Base-by-base conservation (phyloP, 257 asterid genomes). In the Ocimum tenuiflorum region DNA sequence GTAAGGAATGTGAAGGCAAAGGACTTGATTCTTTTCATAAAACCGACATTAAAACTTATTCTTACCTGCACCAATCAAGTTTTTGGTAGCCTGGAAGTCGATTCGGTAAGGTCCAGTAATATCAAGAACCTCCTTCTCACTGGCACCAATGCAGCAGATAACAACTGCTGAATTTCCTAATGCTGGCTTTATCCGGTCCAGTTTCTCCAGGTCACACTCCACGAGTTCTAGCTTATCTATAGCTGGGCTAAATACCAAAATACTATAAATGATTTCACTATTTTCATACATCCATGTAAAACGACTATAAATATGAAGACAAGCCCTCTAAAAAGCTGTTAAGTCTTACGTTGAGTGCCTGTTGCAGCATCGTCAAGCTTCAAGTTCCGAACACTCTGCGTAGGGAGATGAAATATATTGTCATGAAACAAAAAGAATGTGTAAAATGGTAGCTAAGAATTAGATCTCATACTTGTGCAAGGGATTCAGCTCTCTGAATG, bases 81-180 rank as follows among this genome's bases (percentile, higher is more conserved):
- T 82, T 60, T 85, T 89, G 47, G 98, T 84, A 51, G 98, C 98
- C 74, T 62, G 82, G 73, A 75, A 92, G 71, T 92, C 98, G n/a
- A 92, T 92, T 68, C 98, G 73, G 73, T 83, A 92, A 4, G 98
- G 98, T 13, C 98, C 98, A 8, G 85, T 87, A 45, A 89, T 50
- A 79, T 92, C 98, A 41, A 83, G 74, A 46, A 84, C 60, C 78
- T 92, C 98, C 87, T 92, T 89, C 85, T 92, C 98, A 67, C 98
- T 89, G 50, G 98, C 98, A 42, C 98, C 98, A 63, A 92, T 89
- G 79, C 95, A 92, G 79, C 98, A 89, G 76, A 89, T 82, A 68
- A 92, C 95, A 71, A 68, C 63, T 0, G 98, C 85, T 48, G 97
- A 86, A 50, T 81, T 85, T n/a, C 88, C 96, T 61, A 92, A 63